Percentiles rank a stretch among this genome's conserved stretches.
Evolutionary conservation across 2,329 filamentous ascomycete species (phyloP).

Genomic region (Mollisiaceae sp.): DNA sequence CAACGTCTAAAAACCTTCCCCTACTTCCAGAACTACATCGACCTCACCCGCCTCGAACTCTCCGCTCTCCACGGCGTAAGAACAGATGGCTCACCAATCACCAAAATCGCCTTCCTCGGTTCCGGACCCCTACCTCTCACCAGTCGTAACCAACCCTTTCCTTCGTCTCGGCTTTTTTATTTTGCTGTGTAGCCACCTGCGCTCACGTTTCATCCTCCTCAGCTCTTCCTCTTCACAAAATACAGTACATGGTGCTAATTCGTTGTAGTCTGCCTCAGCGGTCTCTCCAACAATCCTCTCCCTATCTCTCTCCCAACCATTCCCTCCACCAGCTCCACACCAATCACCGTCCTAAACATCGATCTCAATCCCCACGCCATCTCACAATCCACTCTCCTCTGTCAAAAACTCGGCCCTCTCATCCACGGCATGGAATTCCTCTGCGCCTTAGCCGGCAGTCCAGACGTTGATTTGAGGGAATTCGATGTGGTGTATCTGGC

Average conservation of each 20-base stretch:
- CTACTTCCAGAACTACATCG: constrained; percentile 55
- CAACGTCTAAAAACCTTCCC: constrained; percentile 49
- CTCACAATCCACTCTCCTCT: constrained; percentile 40
- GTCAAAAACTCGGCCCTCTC: constrained; percentile 41
- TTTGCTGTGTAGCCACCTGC: too few species aligned
- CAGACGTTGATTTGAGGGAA: constrained; percentile 24
- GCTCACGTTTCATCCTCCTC: too few species aligned
- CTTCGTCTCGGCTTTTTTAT: too few species aligned
- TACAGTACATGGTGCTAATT: too few species aligned
- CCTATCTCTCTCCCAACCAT: constrained; percentile 37
- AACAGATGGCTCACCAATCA: constrained; percentile 30
- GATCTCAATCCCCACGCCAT: constrained; percentile 48
- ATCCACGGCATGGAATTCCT: constrained; percentile 45
- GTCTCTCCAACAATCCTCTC: constrained; percentile 37
- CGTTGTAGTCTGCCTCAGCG: constrained; percentile 45
- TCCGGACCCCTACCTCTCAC: constrained; percentile 56
- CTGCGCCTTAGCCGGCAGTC: constrained; percentile 43
- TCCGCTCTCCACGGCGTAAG: constrained; percentile 46
- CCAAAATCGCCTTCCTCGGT: constrained; percentile 53
- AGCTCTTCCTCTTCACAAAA: too few species aligned
- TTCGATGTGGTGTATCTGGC: constrained; percentile 56
- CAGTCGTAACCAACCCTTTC: constrained; percentile 32
- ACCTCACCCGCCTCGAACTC: constrained; percentile 53
- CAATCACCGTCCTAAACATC: constrained; percentile 46
- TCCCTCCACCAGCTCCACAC: background rate